Base-by-base conservation (phyloP, 805 yeast species). In the Hanseniaspora opuntiae region DNA sequence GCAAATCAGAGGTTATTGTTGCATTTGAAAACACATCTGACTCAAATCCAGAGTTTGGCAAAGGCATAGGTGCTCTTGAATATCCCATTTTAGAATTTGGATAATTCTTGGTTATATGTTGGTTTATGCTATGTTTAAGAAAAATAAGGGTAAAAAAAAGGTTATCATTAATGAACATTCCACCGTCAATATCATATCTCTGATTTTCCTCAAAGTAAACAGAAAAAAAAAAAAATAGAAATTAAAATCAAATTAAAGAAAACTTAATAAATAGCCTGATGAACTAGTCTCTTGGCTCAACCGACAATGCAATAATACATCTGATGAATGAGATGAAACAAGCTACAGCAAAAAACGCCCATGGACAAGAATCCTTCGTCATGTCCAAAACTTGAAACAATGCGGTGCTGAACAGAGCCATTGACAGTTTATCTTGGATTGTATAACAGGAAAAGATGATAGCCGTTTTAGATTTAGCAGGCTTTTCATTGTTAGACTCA, bases 11-110 rank as follows among this genome's bases (percentile, higher is more conserved):
- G 7, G 33, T 17, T 8, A 45, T 39, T 61, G 58, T 38, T 66
- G 63, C 55, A 38, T 72, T 74, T 7, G 47, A 42, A 37, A 47
- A 30, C 20, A 55, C 38, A 24, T 28, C 19, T 33, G 41, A 19
- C 1, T 25, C 24, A 12, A 24, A 30, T 28, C 20, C 20, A n/a
- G 48, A 14, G 17, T 32, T 33, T 22, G 56, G 53, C 9, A 48
- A 17, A 14, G 53, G 47, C 38, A 53, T 30, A 9, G 50, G 17
- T 22, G 35, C 39, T 48, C 56, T 42, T 6, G 45, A 24, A 22
- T 53, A 53, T 0, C 24, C 19, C 53, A 48, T 53, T 22, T 25
- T 38, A 11, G 5, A 3, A 3, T 4, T 4, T 9, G 6, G 10
- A 2, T 28, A 14, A n/a, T n/a, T 3, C 17, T 28, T 17, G 14